Conservation (phyloP, 257 asterid genomes). For the Plantago major region DNA sequence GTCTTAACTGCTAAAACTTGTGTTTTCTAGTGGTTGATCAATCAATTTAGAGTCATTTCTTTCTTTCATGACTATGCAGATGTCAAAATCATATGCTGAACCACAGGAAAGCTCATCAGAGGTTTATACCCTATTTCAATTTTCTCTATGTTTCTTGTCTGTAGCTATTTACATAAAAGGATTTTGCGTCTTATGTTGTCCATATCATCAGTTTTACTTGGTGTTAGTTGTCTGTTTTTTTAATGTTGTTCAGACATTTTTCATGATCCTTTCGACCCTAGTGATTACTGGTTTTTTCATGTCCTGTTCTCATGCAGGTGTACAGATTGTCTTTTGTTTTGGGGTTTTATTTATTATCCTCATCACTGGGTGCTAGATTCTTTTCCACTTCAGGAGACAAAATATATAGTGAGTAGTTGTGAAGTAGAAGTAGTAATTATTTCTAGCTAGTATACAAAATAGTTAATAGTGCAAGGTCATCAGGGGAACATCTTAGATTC, state of each 20-base stretch:
- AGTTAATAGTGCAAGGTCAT: background rate
- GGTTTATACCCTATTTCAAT: constrained; percentile 37
- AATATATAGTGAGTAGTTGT: background rate
- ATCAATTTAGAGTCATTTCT: background rate
- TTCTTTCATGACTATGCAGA: constrained; percentile 31
- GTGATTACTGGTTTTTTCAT: background rate
- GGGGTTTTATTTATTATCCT: background rate
- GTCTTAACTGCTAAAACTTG: background rate
- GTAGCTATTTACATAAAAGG: background rate
- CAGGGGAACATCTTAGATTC: background rate
- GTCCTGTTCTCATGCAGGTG: background rate
- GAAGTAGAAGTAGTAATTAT: background rate
- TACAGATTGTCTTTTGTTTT: background rate
- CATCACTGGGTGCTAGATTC: background rate
- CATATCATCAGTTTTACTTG: background rate
- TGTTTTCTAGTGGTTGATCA: background rate
- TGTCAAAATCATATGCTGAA: constrained; percentile 48
- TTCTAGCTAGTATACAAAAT: constrained; percentile 1
- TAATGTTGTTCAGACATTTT: constrained; percentile 6
- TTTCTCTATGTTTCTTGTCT: background rate
- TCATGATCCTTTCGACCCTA: background rate
- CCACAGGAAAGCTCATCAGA: constrained; percentile 57
- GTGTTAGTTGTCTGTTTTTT: constrained; percentile 8
- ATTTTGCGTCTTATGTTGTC: constrained; percentile 1
- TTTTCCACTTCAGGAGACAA: background rate